Conservation (phyloP, 1,139 yeast species). For the Saccharomycopsis phalli region DNA sequence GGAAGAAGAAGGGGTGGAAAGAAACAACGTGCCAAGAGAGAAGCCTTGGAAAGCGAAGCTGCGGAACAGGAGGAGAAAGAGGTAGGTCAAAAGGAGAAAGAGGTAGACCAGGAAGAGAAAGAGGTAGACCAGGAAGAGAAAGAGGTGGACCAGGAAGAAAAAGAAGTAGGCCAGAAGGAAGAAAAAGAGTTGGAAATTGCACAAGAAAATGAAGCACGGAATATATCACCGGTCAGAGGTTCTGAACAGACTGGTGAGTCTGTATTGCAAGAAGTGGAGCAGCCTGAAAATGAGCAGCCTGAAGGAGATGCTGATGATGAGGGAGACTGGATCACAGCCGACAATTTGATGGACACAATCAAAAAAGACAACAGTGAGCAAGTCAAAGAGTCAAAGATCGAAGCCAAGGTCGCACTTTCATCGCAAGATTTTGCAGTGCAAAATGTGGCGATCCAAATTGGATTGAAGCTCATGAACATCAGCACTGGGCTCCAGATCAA, state of each 20-base stretch:
- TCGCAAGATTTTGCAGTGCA: slow-evolving; percentile 98
- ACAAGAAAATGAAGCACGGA: not conserved
- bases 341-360: slow-evolving; percentile 62
- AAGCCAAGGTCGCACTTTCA: slow-evolving; percentile 69
- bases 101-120: slow-evolving; percentile 13
- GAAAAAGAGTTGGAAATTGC: slow-evolving; percentile 2
- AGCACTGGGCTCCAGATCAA: slow-evolving; percentile 79
- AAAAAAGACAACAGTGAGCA: slow-evolving; percentile 53
- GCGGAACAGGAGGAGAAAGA: slow-evolving; percentile 6
- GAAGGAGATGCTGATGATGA: slow-evolving; percentile 57
- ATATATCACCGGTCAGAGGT: too few species aligned
- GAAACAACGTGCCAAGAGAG: slow-evolving; percentile 50
- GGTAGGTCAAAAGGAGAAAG: slow-evolving; percentile 21
- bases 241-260: slow-evolving; percentile 1
- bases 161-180: slow-evolving; percentile 17
- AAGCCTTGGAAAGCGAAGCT: slow-evolving; percentile 27
- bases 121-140: slow-evolving; percentile 14
- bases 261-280: slow-evolving; percentile 16
- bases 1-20: slow-evolving; percentile 56
- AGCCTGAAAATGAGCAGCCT: slow-evolving; percentile 33
- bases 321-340: slow-evolving; percentile 95
- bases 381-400: slow-evolving; percentile 32
- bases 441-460: slow-evolving; percentile 87
- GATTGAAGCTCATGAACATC: slow-evolving; percentile 76
- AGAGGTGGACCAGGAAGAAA: slow-evolving; percentile 21